These are phyloP conservation scores for Emergomyces orientalis DNA, from an alignment of 2,329 filamentous ascomycete genomes.

Conservation along the genomic window DNA sequence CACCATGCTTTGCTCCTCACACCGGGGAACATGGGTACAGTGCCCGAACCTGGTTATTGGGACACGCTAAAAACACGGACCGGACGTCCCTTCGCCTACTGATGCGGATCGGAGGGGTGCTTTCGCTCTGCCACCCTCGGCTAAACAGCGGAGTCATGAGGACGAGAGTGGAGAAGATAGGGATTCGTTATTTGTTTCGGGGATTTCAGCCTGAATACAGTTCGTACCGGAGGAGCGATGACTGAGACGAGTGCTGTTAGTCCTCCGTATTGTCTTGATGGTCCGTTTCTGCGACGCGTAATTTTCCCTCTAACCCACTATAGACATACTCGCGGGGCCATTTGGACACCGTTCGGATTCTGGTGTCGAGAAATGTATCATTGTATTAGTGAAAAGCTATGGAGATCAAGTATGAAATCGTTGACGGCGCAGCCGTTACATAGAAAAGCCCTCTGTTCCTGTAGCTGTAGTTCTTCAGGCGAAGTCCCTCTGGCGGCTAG, in stretches of 20 bases:
- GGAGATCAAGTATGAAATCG: neutral
- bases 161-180: neutral
- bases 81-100: neutral
- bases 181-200: neutral
- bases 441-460: neutral
- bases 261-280: neutral
- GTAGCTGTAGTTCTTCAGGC: too few relatives aligned
- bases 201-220: neutral
- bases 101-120: neutral
- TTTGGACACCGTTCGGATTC: neutral
- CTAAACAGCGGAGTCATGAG: neutral
- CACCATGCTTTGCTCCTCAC: neutral
- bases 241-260: neutral
- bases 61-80: neutral
- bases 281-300: neutral
- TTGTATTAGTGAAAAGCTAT: neutral
- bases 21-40: neutral
- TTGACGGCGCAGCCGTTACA: neutral
- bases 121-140: neutral
- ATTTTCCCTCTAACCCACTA: neutral
- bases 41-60: constrained; percentile 7
- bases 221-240: neutral
- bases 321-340: too few relatives aligned
- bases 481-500: neutral
- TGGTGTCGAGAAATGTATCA: neutral